A percentile compares a stretch with the other conserved stretches of the same genome.
Evolutionary conservation across 1,139 yeast genomes (phyloP).

Genomic region (Blastobotrys ciferrii): DNA sequence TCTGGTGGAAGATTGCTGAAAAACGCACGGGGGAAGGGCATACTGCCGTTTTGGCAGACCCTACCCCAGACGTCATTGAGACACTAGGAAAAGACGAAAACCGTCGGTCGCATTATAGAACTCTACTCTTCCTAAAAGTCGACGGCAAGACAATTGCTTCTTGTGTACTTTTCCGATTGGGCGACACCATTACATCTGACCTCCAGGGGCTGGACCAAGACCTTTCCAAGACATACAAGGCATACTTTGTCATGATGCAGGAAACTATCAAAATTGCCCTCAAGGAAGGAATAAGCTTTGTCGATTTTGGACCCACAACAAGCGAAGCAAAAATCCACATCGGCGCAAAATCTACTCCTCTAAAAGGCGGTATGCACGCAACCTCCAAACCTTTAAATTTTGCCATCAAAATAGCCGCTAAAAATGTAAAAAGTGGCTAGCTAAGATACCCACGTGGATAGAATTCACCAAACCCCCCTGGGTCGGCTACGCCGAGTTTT

Average conservation of each 20-base stretch:
- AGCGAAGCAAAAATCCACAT: constrained; percentile 44
- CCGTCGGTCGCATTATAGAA: constrained; percentile 29
- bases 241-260: constrained; percentile 51
- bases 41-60: constrained; percentile 42
- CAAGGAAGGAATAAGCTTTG: constrained; percentile 41
- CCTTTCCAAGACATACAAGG: constrained; percentile 42
- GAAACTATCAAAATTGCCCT: constrained; percentile 44
- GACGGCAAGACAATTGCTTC: constrained; percentile 42
- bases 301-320: constrained; percentile 45
- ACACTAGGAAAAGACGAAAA: constrained; percentile 38
- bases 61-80: constrained; percentile 37
- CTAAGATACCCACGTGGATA: too few relatives aligned
- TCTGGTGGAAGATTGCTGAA: constrained; percentile 44
- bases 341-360: constrained; percentile 42
- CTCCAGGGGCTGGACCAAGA: constrained; percentile 47
- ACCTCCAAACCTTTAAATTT: constrained; percentile 1
- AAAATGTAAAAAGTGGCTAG: too few relatives aligned
- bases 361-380: constrained; percentile 21
- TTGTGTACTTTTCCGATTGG: constrained; percentile 45
- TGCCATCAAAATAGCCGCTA: constrained; percentile 10
- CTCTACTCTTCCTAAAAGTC: constrained; percentile 43
- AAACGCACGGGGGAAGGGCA: constrained; percentile 41
- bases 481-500: too few relatives aligned
- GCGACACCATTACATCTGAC: constrained; percentile 47
- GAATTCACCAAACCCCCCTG: too few relatives aligned